Percentiles rank a stretch among this genome's conserved stretches.
Conservation (phyloP, 1,284 basidiomycete genomes). For the Apiotrichum mycotoxinovorans region DNA sequence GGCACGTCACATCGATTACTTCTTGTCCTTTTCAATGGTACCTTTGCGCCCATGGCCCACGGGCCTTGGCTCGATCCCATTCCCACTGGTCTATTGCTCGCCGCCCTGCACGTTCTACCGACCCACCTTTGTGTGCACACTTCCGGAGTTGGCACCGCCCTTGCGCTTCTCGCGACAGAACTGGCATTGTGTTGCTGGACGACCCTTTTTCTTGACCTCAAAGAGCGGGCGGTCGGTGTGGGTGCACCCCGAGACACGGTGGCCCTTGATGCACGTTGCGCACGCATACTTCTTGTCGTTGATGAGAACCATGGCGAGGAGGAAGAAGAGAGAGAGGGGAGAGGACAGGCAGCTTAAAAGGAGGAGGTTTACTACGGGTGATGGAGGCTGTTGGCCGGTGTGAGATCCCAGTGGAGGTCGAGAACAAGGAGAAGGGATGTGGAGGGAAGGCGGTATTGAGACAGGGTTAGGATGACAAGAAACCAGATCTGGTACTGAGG, state of each 20-base stretch:
- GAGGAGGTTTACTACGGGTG: no score
- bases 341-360: no score
- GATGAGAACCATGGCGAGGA: slow-evolving; percentile 59
- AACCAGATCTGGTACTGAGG: no score
- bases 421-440: no score
- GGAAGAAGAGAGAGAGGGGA: no score
- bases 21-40: no score
- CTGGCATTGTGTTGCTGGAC: slow-evolving; percentile 73
- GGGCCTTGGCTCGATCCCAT: neutral
- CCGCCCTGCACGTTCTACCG: neutral
- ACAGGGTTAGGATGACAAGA: no score
- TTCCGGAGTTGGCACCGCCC: slow-evolving; percentile 43
- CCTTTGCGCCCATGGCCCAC: neutral
- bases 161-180: slow-evolving; percentile 72
- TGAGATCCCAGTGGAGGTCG: no score
- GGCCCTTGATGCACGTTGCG: slow-evolving; percentile 77
- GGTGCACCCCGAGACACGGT: slow-evolving; percentile 70
- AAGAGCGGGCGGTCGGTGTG: slow-evolving; percentile 72
- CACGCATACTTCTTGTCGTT: slow-evolving; percentile 67
- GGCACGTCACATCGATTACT: no score
- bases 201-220: slow-evolving; percentile 74
- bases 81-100: neutral
- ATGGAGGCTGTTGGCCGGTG: no score
- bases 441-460: no score
- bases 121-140: slow-evolving; percentile 44